Base-by-base conservation (phyloP, 805 yeast genomes). In the Metschnikowia sp. region DNA sequence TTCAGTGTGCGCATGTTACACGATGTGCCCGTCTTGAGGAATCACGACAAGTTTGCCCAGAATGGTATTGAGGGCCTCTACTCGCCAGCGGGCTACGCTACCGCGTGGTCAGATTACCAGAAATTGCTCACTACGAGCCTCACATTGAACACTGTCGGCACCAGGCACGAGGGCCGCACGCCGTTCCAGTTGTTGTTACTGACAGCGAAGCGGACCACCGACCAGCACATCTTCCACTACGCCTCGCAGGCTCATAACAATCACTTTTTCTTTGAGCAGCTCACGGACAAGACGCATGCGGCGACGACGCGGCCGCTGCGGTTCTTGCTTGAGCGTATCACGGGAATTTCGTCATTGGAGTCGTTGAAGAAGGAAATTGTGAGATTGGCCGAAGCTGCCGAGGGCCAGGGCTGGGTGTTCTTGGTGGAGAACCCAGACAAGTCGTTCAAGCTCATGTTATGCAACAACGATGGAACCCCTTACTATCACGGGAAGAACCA, bases 231-330 rank as follows among this genome's bases (percentile, higher is more conserved):
- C n/a, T 91, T 84, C 75, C 94, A 91, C 68, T 81, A 77, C 60
- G 97, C 98, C 3, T 87, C 96, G 4, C 96, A 87, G 63, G 83
- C 90, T 2, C 92, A 87, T 70, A 91, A 90, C 69, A 94, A 94
- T 71, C 99, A 92, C 68, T 76, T 94, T 42, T 89, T 86, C 59
- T 83, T 90, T 60, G 81, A 85, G 64, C 86, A 86, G 59, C 69
- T 84, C 40, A 55, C 68, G 10, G 63, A 65, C 54, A 60, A 61
- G 47, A 46, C 59, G 4, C 61, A 56, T 36, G 75, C 76, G 6
- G 42, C 54, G 32, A 47, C 57, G 31, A 68, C 76, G 12, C 55
- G 60, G 52, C 76, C 77, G 10, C 63, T 69, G 12, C 63, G 75
- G 52, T 59, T 61, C 28, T 59, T 72, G 45, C 56, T 71, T 60